phyloP scores from a whole-genome alignment of 345 rosid genomes.

The Gossypium anomalum region DNA sequence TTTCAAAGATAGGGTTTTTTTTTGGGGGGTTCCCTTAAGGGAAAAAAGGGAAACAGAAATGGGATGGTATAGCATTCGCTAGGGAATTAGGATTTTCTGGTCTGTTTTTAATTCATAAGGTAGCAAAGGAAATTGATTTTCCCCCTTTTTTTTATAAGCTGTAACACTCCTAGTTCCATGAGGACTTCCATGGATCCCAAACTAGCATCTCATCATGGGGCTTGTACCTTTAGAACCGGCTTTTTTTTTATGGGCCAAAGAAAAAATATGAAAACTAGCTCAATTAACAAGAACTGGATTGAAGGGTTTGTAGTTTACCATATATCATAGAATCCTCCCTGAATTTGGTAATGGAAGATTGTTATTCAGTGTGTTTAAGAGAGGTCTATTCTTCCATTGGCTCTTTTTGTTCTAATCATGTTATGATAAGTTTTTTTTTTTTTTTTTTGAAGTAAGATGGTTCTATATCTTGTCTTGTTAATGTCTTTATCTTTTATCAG shows the following conservation, averaged over 20 bases:
- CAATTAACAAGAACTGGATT: background rate
- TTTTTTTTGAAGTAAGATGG: background rate
- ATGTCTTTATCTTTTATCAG: background rate
- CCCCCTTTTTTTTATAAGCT: background rate
- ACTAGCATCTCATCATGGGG: too few species aligned
- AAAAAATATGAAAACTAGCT: background rate
- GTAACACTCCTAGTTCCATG: background rate
- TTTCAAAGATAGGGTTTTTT: background rate
- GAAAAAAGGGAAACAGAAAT: background rate
- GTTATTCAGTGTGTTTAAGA: background rate
- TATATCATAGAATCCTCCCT: background rate
- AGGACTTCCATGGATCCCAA: background rate
- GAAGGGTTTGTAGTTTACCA: background rate
- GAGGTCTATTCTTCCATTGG: background rate
- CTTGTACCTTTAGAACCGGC: too few species aligned
- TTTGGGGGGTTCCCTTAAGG: too few species aligned
- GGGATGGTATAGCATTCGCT: background rate
- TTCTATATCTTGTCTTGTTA: background rate
- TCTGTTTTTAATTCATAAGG: background rate
- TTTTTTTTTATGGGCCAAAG: background rate
- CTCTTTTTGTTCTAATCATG: background rate
- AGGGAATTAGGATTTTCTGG: background rate
- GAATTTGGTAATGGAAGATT: background rate
- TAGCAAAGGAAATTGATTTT: background rate
- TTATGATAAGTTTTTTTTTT: background rate